phyloP scores from a whole-genome alignment of 148 eudicot species.

The Dysphania ambrosioides region DNA sequence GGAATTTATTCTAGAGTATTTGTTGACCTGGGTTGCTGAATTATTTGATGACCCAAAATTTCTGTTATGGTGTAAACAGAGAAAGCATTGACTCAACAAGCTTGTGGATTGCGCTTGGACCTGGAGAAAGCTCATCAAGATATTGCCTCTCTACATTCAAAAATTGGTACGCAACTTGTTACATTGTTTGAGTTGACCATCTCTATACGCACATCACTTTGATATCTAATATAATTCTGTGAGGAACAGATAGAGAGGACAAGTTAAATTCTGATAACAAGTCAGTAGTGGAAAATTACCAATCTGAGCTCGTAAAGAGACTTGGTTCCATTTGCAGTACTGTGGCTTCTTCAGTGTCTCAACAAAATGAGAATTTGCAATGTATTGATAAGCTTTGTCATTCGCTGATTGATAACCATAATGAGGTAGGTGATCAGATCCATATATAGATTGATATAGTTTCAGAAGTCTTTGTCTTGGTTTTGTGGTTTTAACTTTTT shows the following conservation, averaged over 20 bases:
- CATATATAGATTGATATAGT: background rate
- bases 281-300: constrained; percentile 57
- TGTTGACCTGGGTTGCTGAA: background rate
- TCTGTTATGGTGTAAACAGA: constrained; percentile 39
- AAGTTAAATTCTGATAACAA: constrained; percentile 70
- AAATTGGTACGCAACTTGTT: constrained; percentile 48
- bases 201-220: background rate
- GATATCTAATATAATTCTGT: constrained; percentile 4
- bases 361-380: constrained; percentile 72
- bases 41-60: background rate
- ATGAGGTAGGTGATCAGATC: constrained; percentile 46
- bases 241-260: constrained; percentile 71
- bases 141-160: constrained; percentile 53
- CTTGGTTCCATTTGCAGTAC: constrained; percentile 56
- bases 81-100: constrained; percentile 76
- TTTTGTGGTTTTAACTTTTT: background rate
- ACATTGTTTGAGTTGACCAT: background rate
- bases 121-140: constrained; percentile 79
- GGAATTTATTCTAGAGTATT: background rate
- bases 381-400: constrained; percentile 65
- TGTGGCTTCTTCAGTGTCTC: constrained; percentile 54
- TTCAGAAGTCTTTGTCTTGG: background rate
- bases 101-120: constrained; percentile 64
- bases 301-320: constrained; percentile 57
- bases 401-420: constrained; percentile 53